phyloP scores from a whole-genome alignment of 2,329 filamentous ascomycete genomes.

The Trematosphaeria pertusa region DNA sequence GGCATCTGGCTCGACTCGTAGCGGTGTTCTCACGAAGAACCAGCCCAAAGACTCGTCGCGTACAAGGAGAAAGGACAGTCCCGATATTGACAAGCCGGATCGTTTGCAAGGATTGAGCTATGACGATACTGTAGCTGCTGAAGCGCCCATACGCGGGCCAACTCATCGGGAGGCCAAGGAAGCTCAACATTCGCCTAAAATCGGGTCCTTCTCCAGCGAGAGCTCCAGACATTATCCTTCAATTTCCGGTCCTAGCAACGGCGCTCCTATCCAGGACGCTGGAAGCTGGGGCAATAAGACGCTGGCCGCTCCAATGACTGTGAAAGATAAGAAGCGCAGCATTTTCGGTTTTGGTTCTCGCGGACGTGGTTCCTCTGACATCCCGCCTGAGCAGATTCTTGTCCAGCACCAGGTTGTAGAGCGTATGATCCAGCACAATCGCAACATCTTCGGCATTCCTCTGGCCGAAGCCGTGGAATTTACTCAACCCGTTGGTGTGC shows the following conservation, averaged over 20 bases:
- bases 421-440: slow-evolving; percentile 54
- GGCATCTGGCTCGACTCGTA: slow-evolving; percentile 22
- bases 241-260: slow-evolving; percentile 87
- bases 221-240: slow-evolving; percentile 45
- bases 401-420: slow-evolving; percentile 29
- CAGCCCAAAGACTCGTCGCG: slow-evolving; percentile 37
- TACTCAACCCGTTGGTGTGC: slow-evolving; percentile 74
- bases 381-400: slow-evolving; percentile 49
- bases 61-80: slow-evolving; percentile 46
- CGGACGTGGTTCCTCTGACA: slow-evolving; percentile 74
- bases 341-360: slow-evolving; percentile 71
- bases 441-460: slow-evolving; percentile 78
- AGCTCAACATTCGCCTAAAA: slow-evolving; percentile 38
- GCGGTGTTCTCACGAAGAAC: slow-evolving; percentile 50
- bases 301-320: slow-evolving; percentile 58
- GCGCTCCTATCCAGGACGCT: slow-evolving; percentile 80
- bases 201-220: slow-evolving; percentile 43
- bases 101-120: slow-evolving; percentile 60
- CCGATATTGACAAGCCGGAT: slow-evolving; percentile 43
- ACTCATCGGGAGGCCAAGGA: slow-evolving; percentile 36
- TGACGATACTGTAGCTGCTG: slow-evolving; percentile 63
- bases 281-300: slow-evolving; percentile 85
- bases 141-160: slow-evolving; percentile 61
- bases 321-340: slow-evolving; percentile 82
- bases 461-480: slow-evolving; percentile 85